Evolutionary conservation across 2,329 filamentous ascomycete genomes (phyloP).

Genomic region (Diaporthe eres): DNA sequence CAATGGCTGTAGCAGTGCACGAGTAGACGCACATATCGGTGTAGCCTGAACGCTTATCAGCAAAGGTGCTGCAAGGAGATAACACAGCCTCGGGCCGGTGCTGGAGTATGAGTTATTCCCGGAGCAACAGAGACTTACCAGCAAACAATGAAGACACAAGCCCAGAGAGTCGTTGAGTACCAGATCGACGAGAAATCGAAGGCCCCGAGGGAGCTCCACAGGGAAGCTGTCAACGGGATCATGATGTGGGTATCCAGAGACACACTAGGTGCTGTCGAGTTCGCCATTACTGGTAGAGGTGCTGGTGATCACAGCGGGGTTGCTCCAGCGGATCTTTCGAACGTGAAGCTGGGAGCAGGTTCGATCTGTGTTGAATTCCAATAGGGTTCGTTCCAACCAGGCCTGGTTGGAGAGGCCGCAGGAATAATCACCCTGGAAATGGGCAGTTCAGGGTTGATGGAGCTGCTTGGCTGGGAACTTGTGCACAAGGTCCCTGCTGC

Average conservation of each 20-base stretch:
- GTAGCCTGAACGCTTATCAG: slow-evolving; percentile 70
- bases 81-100: neutral
- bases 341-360: slow-evolving; percentile 13
- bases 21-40: slow-evolving; percentile 88
- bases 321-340: slow-evolving; percentile 30
- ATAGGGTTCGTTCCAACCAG: slow-evolving; percentile 42
- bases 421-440: slow-evolving; percentile 37
- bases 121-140: slow-evolving; percentile 56
- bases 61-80: neutral
- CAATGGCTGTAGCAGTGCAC: slow-evolving; percentile 90
- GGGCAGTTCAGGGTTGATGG: slow-evolving; percentile 22
- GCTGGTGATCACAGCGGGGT: slow-evolving; percentile 13
- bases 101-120: neutral
- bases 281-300: slow-evolving; percentile 36
- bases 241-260: slow-evolving; percentile 36
- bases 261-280: slow-evolving; percentile 33
- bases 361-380: slow-evolving; percentile 16
- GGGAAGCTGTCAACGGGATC: slow-evolving; percentile 23
- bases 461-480: slow-evolving; percentile 10
- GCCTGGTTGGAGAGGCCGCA: slow-evolving; percentile 44
- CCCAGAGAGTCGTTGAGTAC: slow-evolving; percentile 39
- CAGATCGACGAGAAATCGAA: slow-evolving; percentile 34
- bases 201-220: slow-evolving; percentile 36
- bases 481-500: slow-evolving; percentile 22
- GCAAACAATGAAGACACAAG: slow-evolving; percentile 48